Evolutionary conservation across 23 red algal genomes (phyloP).

Genomic region (Gracilaria vermiculophylla): DNA sequence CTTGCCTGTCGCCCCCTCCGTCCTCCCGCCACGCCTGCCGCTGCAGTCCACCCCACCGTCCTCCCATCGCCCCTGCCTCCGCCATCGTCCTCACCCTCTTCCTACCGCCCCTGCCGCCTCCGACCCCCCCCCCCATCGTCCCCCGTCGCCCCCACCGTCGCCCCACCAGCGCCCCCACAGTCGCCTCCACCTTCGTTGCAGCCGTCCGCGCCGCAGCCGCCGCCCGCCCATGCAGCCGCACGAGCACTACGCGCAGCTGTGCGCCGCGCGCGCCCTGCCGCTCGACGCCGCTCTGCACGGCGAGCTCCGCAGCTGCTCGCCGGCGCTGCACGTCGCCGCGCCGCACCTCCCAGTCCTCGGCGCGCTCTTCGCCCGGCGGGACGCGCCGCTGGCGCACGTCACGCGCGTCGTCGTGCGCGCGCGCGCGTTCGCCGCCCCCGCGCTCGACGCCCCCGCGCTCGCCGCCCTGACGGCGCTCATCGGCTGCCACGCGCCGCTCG

Average conservation of each 20-base stretch:
- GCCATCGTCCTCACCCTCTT: too few species aligned
- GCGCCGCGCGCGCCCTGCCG: neutral
- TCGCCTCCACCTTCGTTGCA: too few species aligned
- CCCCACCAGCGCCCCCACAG: too few species aligned
- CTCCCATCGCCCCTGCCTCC: too few species aligned
- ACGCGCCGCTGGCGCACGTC: neutral
- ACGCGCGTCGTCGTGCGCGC: neutral
- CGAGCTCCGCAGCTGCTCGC: neutral
- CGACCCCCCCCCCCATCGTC: too few species aligned
- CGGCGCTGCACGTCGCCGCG: neutral
- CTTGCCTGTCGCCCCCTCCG: too few species aligned
- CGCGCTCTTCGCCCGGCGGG: neutral
- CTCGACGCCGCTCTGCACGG: neutral
- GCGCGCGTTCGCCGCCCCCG: neutral
- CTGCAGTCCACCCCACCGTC: too few species aligned
- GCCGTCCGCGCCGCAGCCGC: neutral
- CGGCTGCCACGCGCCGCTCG: neutral
- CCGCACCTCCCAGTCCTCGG: neutral
- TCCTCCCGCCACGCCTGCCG: too few species aligned
- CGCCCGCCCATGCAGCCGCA: neutral
- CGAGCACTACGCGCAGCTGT: conserved; percentile 17
- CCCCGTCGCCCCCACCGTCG: too few species aligned
- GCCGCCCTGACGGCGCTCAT: neutral
- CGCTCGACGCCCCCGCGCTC: neutral
- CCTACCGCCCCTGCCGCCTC: too few species aligned